These are phyloP conservation scores for Clonostachys solani DNA, from an alignment of 2,329 filamentous ascomycete genomes.

Conservation along the genomic window DNA sequence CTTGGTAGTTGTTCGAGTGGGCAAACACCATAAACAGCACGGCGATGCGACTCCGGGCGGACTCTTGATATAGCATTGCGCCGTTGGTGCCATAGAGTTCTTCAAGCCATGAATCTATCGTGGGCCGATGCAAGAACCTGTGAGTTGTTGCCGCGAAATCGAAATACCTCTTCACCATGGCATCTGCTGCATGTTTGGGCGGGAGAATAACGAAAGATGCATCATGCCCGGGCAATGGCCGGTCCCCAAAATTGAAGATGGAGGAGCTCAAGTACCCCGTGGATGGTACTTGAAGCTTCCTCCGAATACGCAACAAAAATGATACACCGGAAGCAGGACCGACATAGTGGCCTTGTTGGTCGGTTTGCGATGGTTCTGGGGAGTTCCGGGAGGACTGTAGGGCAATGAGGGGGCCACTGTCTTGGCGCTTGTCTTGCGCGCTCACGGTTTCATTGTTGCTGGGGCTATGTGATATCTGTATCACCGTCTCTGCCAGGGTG, in stretches of 20 bases:
- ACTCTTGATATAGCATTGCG: conserved; percentile 13
- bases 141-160: conserved; percentile 54
- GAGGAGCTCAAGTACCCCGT: conserved; percentile 15
- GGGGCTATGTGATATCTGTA: too few species aligned
- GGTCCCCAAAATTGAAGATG: conserved; percentile 45
- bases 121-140: conserved; percentile 47
- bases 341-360: conserved; percentile 23
- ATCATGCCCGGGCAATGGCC: conserved; percentile 34
- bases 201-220: conserved; percentile 32
- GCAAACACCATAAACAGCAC: conserved; percentile 47
- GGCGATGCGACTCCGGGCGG: conserved; percentile 25
- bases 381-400: conserved; percentile 9
- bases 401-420: too few species aligned
- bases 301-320: conserved; percentile 20
- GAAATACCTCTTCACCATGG: conserved; percentile 45
- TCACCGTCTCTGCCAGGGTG: too few species aligned
- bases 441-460: too few species aligned
- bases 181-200: conserved; percentile 22
- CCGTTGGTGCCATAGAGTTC: conserved; percentile 29
- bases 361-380: conserved; percentile 20
- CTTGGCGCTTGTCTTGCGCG: too few species aligned
- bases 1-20: conserved; percentile 34
- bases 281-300: conserved; percentile 12
- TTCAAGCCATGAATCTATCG: conserved; percentile 40
- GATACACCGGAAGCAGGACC: conserved; percentile 22